A percentile compares a stretch with the other conserved stretches of the same genome.
phyloP scores from a whole-genome alignment of 352 stramenopile species.

The Pythium brassicae region DNA sequence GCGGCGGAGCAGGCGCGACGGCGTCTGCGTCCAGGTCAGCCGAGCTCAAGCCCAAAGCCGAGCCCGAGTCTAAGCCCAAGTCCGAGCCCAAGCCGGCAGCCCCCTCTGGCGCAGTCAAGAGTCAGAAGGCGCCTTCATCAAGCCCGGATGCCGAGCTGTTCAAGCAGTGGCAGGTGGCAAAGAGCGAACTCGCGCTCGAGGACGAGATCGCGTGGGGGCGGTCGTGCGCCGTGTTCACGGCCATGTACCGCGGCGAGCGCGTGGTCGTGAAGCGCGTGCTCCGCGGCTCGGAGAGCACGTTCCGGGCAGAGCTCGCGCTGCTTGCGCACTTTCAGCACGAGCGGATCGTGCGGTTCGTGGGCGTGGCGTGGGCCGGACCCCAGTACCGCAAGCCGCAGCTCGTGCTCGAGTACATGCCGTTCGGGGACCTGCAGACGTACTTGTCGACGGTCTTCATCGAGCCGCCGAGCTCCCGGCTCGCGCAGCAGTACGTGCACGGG shows the following conservation, averaged over 20 bases:
- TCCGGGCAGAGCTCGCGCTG: conserved; percentile 17
- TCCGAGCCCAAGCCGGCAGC: too few relatives aligned
- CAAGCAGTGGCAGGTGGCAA: conserved; percentile 5
- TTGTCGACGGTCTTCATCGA: conserved; percentile 9
- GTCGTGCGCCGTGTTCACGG: conserved; percentile 12
- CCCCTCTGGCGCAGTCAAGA: too few relatives aligned
- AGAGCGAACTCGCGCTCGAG: conserved; percentile 4
- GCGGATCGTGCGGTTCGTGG: conserved; percentile 20
- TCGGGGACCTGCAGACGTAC: conserved; percentile 22
- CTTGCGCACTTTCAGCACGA: conserved; percentile 17
- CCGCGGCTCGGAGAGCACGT: conserved; percentile 3
- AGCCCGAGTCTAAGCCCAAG: too few relatives aligned
- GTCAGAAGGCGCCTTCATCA: neutral
- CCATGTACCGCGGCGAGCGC: conserved; percentile 8
- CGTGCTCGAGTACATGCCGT: conserved; percentile 26
- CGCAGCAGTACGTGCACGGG: neutral
- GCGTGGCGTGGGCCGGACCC: conserved; percentile 15
- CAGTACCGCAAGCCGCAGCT: conserved; percentile 11
- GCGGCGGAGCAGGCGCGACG: neutral
- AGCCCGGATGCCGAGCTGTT: conserved; percentile 1
- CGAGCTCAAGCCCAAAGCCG: neutral
- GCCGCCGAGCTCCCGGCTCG: neutral
- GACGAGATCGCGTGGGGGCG: conserved; percentile 12
- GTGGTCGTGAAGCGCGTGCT: conserved; percentile 14
- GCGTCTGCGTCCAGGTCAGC: neutral